Percentiles rank a stretch among this genome's conserved stretches.
Evolutionary conservation across 2,329 filamentous ascomycete genomes (phyloP).

Genomic region (Ophiognomonia clavigignenti-juglandacearum): DNA sequence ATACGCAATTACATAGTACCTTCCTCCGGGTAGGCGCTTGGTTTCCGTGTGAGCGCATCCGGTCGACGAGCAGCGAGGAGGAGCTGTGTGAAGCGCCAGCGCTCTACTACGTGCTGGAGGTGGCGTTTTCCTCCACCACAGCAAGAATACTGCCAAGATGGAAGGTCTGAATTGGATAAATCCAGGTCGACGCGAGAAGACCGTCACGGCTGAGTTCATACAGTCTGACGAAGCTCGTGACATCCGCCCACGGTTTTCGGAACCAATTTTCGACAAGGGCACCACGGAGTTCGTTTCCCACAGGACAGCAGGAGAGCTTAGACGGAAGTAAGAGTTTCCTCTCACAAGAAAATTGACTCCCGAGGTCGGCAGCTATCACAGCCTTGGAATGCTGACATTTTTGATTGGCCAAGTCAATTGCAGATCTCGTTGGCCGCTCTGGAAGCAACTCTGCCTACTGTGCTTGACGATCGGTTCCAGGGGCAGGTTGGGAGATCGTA

Average conservation of each 20-base stretch:
- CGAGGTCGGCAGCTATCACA: neutral
- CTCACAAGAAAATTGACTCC: no score
- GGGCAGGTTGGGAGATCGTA: neutral
- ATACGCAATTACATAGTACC: no score
- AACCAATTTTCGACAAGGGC: neutral
- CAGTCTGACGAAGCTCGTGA: slow-evolving; percentile 1
- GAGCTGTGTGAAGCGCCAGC: no score
- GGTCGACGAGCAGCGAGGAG: no score
- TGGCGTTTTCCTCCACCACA: no score
- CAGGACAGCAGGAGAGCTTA: no score
- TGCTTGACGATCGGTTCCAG: neutral
- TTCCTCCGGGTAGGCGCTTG: no score
- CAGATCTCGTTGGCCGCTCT: neutral
- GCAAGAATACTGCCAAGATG: neutral
- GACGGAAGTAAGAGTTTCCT: no score
- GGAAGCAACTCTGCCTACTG: neutral
- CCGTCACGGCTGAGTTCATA: neutral
- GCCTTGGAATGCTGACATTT: neutral
- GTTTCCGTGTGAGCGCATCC: no score
- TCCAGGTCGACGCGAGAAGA: neutral
- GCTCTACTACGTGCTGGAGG: no score
- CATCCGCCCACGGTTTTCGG: neutral
- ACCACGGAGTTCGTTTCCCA: no score
- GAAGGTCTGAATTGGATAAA: slow-evolving; percentile 1
- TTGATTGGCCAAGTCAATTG: neutral